Base-by-base conservation (phyloP, 306 rosid genomes). In the Betula pendula region DNA sequence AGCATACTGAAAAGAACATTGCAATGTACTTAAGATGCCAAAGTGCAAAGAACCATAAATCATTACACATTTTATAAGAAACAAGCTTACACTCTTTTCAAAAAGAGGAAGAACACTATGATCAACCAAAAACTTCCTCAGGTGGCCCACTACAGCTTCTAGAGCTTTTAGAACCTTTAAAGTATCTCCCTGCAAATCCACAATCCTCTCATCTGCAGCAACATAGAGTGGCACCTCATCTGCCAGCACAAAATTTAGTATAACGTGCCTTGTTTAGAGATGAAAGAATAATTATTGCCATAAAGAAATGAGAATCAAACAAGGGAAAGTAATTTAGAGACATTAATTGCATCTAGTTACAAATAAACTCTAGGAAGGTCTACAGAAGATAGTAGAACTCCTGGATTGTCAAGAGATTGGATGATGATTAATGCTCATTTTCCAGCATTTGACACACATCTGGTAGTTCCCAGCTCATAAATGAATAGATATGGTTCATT, bases 91-190 rank as follows among this genome's bases (percentile, higher is more conserved):
- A 79, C 73, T 78, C 84, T 93, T 96, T 88, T 93, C 99, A 88
- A 92, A 96, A 33, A 96, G 91, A 63, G 99, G 99, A 88, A 93
- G 84, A 89, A 96, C 98, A 65, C 90, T 88, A n/a, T 80, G 96
- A 85, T 96, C 99, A 43, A 96, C 98, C 87, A 96, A 81, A 87
- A 96, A 96, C 87, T 93, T 96, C 84, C 99, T 85, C 75, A 96
- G 83, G 82, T 96, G 99, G 73, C 89, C 89, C 43, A 93, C 86
- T 38, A 96, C 98, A 38, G 96, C 93, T 88, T 91, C 99, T 24
- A 96, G 74, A 78, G 89, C 99, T 82, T 80, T 91, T 65, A 89
- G 94, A 81, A 96, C 99, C 87, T 91, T 96, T 20, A 83, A 79
- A 71, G 89, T 83, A 86, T 96, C 99, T 72, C 99, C 99, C 80